Evolutionary conservation across 495 filamentous ascomycete species (phyloP), one percentile per base, ranked within the genome.

Genomic region (Staphylotrichum tortipilum): DNA sequence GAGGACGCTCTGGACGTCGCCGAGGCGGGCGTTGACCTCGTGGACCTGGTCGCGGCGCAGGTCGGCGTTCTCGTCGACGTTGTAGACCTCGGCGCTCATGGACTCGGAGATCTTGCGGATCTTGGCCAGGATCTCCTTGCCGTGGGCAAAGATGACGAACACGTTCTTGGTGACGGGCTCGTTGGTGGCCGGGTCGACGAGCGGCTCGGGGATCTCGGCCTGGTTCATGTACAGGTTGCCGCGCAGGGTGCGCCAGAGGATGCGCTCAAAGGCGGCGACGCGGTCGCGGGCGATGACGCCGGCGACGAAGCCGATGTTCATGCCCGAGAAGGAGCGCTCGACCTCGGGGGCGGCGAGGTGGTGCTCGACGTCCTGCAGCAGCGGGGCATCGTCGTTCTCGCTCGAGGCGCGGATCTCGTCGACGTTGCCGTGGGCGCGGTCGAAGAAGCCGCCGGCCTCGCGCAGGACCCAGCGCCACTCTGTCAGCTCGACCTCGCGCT

Each of bases 221-320:
- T 99, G 92, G 71, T 97, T 99, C 92, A 99, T 99, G 73, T 96
- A 99, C 17, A 99, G 78, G 69, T 99, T 99, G 55, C 92, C 92
- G 59, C 92, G 89, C 46, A 99, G 74, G 0, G 92, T 95, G 47
- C 92, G 78, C 92, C 92, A 99, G 14, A 99, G 77, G 54, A 97
- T 97, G 44, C 92, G 83, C 68, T 99, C 92, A 61, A 99, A 96
- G 28, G 92, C 85, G 8, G 84, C 89, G 49, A 97, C 92, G 7
- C 90, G 83, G 54, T 96, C 91, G 21, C 90, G 78, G 21, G 87
- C 84, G 58, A 99, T 97, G 44, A 97, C 94, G 67, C 92, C 92
- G 44, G 94, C 84, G n/a, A 99, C 92, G 57, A 99, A 97, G n/a
- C 94, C 94, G 58, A 99, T 97, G 65, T 95, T 95, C 88, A 95